A percentile compares a stretch with the other conserved stretches of the same genome.
phyloP scores from a whole-genome alignment of 768 basidiomycete species.

The Rhizopogon rudus region DNA sequence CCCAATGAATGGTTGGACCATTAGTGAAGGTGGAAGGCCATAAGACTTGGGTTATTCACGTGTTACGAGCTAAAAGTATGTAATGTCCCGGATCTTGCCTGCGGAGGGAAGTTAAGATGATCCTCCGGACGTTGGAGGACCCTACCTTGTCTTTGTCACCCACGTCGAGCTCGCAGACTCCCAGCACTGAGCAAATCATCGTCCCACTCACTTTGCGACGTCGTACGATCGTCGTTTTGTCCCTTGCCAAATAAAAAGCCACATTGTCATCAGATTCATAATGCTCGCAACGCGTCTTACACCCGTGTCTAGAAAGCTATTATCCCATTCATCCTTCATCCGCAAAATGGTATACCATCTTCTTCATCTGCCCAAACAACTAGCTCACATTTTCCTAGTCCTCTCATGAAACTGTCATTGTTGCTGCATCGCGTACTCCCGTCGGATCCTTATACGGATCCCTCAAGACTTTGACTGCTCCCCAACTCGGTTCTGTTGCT shows the following conservation, averaged over 20 bases:
- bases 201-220: conserved; percentile 5
- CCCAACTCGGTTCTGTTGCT: conserved; percentile 84
- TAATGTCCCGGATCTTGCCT: conserved; percentile 1
- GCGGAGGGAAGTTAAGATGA: background rate
- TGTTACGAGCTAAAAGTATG: conserved; percentile 1
- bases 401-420: conserved; percentile 85
- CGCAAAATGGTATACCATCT: conserved; percentile 47
- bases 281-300: conserved; percentile 44
- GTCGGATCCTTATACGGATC: conserved; percentile 89
- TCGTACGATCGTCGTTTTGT: conserved; percentile 12
- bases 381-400: conserved; percentile 17
- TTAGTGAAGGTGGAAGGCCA: too few species aligned
- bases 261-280: conserved; percentile 13
- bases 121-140: too few species aligned
- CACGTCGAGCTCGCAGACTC: background rate
- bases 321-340: conserved; percentile 30
- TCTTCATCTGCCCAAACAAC: background rate
- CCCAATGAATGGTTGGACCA: background rate
- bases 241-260: conserved; percentile 14
- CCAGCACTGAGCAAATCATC: background rate
- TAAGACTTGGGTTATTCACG: background rate
- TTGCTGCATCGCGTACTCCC: conserved; percentile 90
- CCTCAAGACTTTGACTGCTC: conserved; percentile 84
- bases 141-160: background rate
- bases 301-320: conserved; percentile 25